These are phyloP conservation scores for Colletotrichum lindemuthianum DNA, from an alignment of 2,329 filamentous ascomycete species.

Conservation along the genomic window DNA sequence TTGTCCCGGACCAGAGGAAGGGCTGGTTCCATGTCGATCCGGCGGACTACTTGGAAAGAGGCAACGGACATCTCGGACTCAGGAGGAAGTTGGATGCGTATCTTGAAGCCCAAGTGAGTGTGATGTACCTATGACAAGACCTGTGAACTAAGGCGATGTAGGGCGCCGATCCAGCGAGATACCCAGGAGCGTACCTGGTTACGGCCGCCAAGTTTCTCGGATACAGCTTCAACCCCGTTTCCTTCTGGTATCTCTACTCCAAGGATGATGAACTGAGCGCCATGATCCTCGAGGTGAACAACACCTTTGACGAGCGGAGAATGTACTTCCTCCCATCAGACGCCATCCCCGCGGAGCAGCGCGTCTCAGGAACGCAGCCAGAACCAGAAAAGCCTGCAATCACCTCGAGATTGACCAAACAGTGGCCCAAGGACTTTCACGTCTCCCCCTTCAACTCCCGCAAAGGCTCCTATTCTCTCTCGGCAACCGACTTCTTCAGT, in stretches of 20 bases:
- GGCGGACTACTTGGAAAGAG: constrained; percentile 69
- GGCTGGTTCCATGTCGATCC: constrained; percentile 70
- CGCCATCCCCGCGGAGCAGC: constrained; percentile 38
- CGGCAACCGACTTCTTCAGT: constrained; percentile 58
- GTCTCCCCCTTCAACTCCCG: constrained; percentile 79
- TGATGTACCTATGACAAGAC: not conserved
- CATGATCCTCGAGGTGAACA: constrained; percentile 80
- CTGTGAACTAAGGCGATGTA: constrained; percentile 45
- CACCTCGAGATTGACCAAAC: constrained; percentile 54
- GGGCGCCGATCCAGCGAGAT: constrained; percentile 67
- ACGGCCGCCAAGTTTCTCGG: constrained; percentile 76
- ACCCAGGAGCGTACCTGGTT: constrained; percentile 75
- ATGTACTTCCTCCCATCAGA: constrained; percentile 69
- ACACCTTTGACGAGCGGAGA: constrained; percentile 78
- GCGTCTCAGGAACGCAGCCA: constrained; percentile 14
- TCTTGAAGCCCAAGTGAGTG: constrained; percentile 64
- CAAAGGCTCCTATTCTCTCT: constrained; percentile 63
- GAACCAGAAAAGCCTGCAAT: constrained; percentile 35
- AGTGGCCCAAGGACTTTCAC: constrained; percentile 78
- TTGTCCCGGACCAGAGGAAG: constrained; percentile 38
- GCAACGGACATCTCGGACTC: constrained; percentile 61
- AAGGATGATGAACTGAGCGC: constrained; percentile 64
- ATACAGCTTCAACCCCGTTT: constrained; percentile 79
- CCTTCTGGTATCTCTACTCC: constrained; percentile 83
- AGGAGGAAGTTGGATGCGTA: constrained; percentile 71